Evolutionary conservation across 345 rosid genomes (phyloP), one percentile per base, ranked within the genome.

Genomic region (Populus alba): DNA sequence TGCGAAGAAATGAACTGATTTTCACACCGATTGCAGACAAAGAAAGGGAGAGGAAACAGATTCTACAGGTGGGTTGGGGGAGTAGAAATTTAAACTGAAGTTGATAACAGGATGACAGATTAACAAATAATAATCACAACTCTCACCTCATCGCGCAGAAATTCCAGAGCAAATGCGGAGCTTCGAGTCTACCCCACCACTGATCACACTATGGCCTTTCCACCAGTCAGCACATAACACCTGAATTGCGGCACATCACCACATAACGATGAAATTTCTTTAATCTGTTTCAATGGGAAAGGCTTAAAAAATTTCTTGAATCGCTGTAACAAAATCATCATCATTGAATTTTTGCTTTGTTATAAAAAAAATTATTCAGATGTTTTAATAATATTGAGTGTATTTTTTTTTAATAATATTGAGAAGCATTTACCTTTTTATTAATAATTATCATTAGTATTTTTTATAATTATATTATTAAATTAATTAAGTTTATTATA

Each of bases 201-300:
- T 94, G 80, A 92, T 71, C 43, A 94, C 88, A 33, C 87, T 76
- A 77, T 97, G 91, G 59, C 88, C 88, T 84, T 85, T 97, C 99
- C 99, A 97, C 99, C 99, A 97, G 86, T 91, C 99, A 11, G 94
- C 94, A 80, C 92, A 87, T 49, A 92, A 83, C n/a, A 97, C 98
- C 98, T 96, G 77, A 70, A 29, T 59, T 31, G 77, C 49, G 82
- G 37, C n/a, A 38, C 53, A 79, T 47, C 35, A 23, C 71, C 73
- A 31, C n/a, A 23, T 20, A 63, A 68, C 12, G 37, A 74, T 29
- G 16, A 37, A 47, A 51, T 57, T 45, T 4, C 4, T 57, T 6
- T 8, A 20, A 74, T 51, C 9, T 9, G 33, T 65, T 67, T 27
- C 22, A 37, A 29, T 5, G n/a, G 41, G n/a, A 63, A 47, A 47